Conservation (phyloP, 2,329 filamentous ascomycete species). For the Huntiella abstrusa region DNA sequence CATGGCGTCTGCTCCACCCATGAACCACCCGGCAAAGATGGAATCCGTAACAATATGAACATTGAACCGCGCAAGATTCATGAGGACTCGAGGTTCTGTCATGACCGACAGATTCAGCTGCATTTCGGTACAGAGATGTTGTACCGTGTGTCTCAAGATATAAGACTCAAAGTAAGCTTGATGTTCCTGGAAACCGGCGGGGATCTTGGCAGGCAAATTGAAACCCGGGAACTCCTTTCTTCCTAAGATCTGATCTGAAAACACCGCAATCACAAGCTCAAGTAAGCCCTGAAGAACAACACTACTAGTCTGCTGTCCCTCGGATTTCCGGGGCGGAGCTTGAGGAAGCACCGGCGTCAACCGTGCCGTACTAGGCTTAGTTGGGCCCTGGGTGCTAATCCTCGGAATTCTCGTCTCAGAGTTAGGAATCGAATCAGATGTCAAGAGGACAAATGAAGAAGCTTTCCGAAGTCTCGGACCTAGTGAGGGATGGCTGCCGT, state of each 20-base stretch:
- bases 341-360: slow-evolving; percentile 42
- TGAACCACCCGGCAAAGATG: slow-evolving; percentile 91
- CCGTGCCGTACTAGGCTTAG: slow-evolving; percentile 35
- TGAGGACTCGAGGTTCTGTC: slow-evolving; percentile 64
- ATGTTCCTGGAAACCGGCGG: slow-evolving; percentile 83
- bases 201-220: slow-evolving; percentile 67
- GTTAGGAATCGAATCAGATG: slow-evolving; percentile 41
- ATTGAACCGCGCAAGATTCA: slow-evolving; percentile 68
- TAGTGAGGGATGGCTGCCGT: background rate
- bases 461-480: slow-evolving; percentile 50
- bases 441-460: slow-evolving; percentile 82
- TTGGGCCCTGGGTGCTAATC: background rate
- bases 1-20: slow-evolving; percentile 65
- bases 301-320: slow-evolving; percentile 38
- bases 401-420: slow-evolving; percentile 15
- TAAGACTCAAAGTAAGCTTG: slow-evolving; percentile 93
- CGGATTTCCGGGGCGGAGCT: slow-evolving; percentile 20
- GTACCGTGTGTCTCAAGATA: slow-evolving; percentile 55
- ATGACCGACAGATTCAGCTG: slow-evolving; percentile 54
- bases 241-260: slow-evolving; percentile 66
- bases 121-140: slow-evolving; percentile 49
- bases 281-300: slow-evolving; percentile 57
- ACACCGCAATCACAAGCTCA: slow-evolving; percentile 60
- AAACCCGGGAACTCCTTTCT: slow-evolving; percentile 87
- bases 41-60: slow-evolving; percentile 62